Conservation (phyloP, 2,329 filamentous ascomycete species). For the Intubia oerlemansii region DNA sequence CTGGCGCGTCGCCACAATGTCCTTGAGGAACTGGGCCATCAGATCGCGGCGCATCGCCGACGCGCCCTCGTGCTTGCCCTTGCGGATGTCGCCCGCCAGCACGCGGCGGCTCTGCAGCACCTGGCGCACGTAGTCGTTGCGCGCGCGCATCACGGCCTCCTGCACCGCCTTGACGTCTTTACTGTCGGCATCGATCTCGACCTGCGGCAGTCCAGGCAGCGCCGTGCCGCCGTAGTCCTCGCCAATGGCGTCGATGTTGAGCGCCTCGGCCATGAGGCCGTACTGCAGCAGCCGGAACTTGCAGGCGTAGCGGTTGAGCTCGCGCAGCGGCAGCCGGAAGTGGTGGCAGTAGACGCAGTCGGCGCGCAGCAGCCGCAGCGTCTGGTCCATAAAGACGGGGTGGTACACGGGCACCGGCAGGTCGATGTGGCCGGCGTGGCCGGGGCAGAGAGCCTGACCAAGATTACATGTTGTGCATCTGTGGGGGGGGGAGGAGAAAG, state of each 20-base stretch:
- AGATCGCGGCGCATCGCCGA: conserved; percentile 54
- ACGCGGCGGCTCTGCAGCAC: conserved; percentile 40
- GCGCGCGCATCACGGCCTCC: conserved; percentile 28
- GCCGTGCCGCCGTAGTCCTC: conserved; percentile 24
- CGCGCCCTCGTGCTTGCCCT: conserved; percentile 65
- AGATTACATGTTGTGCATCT: conserved; percentile 89
- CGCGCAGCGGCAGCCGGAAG: conserved; percentile 56
- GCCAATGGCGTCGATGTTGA: conserved; percentile 30
- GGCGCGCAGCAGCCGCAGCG: conserved; percentile 63
- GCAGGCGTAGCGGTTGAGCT: conserved; percentile 62
- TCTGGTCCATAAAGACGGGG: conserved; percentile 88
- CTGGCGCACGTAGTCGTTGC: conserved; percentile 48
- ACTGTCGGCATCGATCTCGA: conserved; percentile 38
- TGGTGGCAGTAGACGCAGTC: conserved; percentile 83
- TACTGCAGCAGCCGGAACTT: conserved; percentile 72
- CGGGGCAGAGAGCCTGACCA: conserved; percentile 62
- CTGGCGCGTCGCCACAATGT: conserved; percentile 45
- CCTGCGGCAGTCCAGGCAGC: conserved; percentile 17
- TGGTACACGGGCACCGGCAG: conserved; percentile 88
- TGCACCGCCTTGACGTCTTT: conserved; percentile 34
- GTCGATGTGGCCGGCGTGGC: conserved; percentile 88
- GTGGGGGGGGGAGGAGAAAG: conserved; percentile 1
- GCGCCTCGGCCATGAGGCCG: conserved; percentile 53
- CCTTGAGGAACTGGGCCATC: conserved; percentile 61
- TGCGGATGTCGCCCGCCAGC: conserved; percentile 25